Percentiles rank a stretch among this genome's conserved stretches.
Evolutionary conservation across 495 filamentous ascomycete species (phyloP).

Genomic region (Choiromyces venosus): DNA sequence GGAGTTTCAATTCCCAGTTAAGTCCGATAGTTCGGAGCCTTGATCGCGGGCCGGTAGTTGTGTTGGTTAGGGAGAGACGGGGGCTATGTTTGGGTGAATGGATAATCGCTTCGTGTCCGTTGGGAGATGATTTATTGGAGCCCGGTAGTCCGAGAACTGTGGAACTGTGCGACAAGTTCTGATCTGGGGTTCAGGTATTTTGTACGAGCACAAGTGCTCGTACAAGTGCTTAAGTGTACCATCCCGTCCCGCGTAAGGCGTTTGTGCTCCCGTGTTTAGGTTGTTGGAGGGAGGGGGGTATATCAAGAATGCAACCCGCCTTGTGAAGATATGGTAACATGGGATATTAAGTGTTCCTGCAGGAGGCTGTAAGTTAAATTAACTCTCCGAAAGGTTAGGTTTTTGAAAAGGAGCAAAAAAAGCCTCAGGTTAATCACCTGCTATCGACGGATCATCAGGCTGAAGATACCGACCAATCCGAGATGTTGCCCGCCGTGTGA

Average conservation of each 20-base stretch:
- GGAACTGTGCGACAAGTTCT: background rate
- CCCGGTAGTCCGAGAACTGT: background rate
- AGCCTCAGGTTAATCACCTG: slow-evolving; percentile 2
- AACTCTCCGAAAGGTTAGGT: background rate
- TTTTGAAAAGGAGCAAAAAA: background rate
- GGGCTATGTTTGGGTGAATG: background rate
- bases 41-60: slow-evolving; percentile 2
- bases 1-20: background rate
- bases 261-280: background rate
- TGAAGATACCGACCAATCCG: background rate
- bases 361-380: background rate
- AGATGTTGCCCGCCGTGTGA: background rate
- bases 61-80: background rate
- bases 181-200: background rate
- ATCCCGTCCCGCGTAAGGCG: background rate
- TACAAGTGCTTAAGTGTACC: background rate
- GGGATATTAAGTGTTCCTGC: slow-evolving; percentile 4
- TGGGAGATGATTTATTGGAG: background rate
- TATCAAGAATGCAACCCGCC: background rate
- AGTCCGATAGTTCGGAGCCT: background rate
- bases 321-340: background rate
- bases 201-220: background rate
- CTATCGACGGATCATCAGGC: background rate
- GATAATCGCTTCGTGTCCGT: background rate
- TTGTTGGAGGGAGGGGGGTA: background rate